Evolutionary conservation across 306 rosid species (phyloP).

Genomic region (Prunus fruticosa): DNA sequence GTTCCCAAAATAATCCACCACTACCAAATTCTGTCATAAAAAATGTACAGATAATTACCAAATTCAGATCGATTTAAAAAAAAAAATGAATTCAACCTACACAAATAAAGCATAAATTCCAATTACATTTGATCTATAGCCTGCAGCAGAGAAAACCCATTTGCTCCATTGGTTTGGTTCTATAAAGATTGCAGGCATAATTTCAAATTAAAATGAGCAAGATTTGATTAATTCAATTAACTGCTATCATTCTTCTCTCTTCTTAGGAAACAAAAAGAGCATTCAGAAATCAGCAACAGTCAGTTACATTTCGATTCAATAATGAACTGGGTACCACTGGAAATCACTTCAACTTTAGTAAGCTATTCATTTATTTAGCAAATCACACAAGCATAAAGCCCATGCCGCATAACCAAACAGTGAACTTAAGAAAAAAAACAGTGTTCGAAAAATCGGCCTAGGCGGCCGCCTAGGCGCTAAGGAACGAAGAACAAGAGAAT

Average conservation of each 20-base stretch:
- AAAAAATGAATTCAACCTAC: background rate
- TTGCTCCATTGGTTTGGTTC: background rate
- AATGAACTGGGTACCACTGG: background rate
- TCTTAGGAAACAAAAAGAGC: background rate
- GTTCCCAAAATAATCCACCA: background rate
- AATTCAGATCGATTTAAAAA: background rate
- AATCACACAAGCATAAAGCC: background rate
- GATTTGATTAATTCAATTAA: background rate
- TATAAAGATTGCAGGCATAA: background rate
- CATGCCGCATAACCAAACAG: conserved; percentile 1
- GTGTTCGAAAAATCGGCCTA: no score
- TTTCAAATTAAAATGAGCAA: background rate
- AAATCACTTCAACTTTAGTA: background rate
- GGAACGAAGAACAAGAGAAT: background rate
- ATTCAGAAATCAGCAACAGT: background rate
- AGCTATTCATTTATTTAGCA: background rate
- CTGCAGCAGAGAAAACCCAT: background rate
- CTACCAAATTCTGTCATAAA: background rate
- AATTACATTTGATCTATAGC: background rate
- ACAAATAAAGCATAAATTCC: background rate
- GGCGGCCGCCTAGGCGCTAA: no score
- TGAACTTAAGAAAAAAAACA: background rate
- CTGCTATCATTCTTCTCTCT: background rate
- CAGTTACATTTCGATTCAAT: background rate
- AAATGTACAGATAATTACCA: background rate